Evolutionary conservation across 164 flowering plant species (phyloP).

Genomic region (Dillenia suffruticosa): DNA sequence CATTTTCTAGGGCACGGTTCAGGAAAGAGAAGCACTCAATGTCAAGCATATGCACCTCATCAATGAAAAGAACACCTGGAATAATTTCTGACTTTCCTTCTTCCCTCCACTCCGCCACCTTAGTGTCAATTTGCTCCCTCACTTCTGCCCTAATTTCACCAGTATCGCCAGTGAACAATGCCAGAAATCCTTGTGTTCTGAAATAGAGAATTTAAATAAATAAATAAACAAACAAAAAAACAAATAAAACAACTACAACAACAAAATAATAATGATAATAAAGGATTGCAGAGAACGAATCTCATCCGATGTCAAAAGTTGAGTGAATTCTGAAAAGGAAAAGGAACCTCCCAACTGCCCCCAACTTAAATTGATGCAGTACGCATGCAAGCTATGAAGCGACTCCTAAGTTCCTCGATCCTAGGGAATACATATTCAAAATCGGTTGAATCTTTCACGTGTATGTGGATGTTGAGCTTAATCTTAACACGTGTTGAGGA

Average conservation of each 20-base stretch:
- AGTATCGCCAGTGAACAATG: conserved; percentile 93
- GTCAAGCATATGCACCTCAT: conserved; percentile 99
- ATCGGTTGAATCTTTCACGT: too few relatives aligned
- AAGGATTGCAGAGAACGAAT: neutral
- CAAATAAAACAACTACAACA: neutral
- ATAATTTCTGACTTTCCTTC: conserved; percentile 99
- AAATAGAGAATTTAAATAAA: conserved; percentile 6
- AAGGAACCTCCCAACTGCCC: neutral
- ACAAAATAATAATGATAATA: neutral
- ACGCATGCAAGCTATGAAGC: too few relatives aligned
- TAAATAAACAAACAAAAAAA: neutral
- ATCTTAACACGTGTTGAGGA: too few relatives aligned
- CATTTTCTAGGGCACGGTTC: conserved; percentile 92
- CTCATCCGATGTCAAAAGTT: neutral
- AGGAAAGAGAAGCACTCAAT: conserved; percentile 94
- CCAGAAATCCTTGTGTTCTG: conserved; percentile 94
- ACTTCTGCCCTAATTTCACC: conserved; percentile 94
- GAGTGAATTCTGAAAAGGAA: neutral
- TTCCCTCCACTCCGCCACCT: conserved; percentile 98
- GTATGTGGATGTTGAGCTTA: too few relatives aligned
- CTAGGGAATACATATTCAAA: too few relatives aligned
- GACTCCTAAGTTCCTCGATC: too few relatives aligned
- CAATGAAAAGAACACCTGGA: conserved; percentile 98
- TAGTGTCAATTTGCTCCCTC: conserved; percentile 89
- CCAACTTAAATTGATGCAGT: too few relatives aligned